A percentile compares a stretch with the other conserved stretches of the same genome.
Evolutionary conservation across 2,329 filamentous ascomycete genomes (phyloP).

Genomic region (Fusarium sp.): DNA sequence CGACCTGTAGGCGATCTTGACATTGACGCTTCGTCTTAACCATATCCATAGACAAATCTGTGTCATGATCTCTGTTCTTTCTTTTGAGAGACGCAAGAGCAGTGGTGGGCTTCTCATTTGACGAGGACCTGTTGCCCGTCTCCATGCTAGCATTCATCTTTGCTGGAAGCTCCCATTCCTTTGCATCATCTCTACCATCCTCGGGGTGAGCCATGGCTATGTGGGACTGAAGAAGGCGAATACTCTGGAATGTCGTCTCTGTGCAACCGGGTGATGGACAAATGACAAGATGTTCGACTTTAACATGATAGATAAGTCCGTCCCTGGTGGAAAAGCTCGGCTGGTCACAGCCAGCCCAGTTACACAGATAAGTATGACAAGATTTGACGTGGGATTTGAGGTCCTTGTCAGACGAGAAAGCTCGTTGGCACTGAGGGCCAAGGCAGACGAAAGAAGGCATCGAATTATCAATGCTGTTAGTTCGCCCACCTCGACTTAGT

Average conservation of each 20-base stretch:
- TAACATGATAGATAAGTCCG: slow-evolving; percentile 54
- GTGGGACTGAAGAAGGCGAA: slow-evolving; percentile 49
- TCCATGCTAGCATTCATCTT: background rate
- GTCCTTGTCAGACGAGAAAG: slow-evolving; percentile 36
- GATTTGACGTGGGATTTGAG: slow-evolving; percentile 39
- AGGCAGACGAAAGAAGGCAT: slow-evolving; percentile 38
- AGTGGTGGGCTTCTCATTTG: background rate
- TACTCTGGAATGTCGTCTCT: slow-evolving; percentile 47
- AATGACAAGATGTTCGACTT: slow-evolving; percentile 53
- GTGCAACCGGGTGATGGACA: slow-evolving; percentile 52
- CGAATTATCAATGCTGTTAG: slow-evolving; percentile 18
- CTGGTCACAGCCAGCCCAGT: slow-evolving; percentile 51
- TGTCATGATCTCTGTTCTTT: slow-evolving; percentile 1
- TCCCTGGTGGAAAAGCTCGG: slow-evolving; percentile 48
- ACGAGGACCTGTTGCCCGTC: background rate
- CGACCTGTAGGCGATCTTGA: slow-evolving; percentile 45
- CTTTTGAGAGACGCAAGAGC: slow-evolving; percentile 23
- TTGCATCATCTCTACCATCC: slow-evolving; percentile 18
- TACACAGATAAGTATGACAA: slow-evolving; percentile 47
- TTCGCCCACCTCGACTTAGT: slow-evolving; percentile 12
- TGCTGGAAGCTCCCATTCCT: slow-evolving; percentile 41
- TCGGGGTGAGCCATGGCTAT: slow-evolving; percentile 48
- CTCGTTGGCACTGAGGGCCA: slow-evolving; percentile 39
- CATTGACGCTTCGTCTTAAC: slow-evolving; percentile 47
- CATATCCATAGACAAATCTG: slow-evolving; percentile 35